Percentiles rank a stretch among this genome's conserved stretches.
phyloP scores from a whole-genome alignment of 2,329 filamentous ascomycete genomes.

The Colletotrichum brevisporum region DNA sequence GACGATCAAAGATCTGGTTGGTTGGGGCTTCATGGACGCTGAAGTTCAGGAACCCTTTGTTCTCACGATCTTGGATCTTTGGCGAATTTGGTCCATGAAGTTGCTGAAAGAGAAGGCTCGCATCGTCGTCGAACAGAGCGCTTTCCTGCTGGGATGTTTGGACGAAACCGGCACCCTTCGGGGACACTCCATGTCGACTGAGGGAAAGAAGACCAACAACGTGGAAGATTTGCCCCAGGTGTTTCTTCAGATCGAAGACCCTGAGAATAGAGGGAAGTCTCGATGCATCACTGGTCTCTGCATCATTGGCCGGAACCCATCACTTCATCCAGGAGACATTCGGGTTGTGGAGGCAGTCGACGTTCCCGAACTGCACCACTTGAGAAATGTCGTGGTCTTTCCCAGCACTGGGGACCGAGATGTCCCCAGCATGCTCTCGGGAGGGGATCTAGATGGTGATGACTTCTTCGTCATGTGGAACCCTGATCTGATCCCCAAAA shows the following conservation, averaged over 20 bases:
- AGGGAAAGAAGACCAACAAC: slow-evolving; percentile 57
- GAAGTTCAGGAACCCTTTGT: slow-evolving; percentile 81
- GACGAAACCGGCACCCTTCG: slow-evolving; percentile 85
- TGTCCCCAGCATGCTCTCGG: slow-evolving; percentile 93
- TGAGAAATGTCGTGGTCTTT: slow-evolving; percentile 90
- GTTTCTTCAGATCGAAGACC: slow-evolving; percentile 83
- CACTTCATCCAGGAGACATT: slow-evolving; percentile 92
- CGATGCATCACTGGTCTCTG: slow-evolving; percentile 82
- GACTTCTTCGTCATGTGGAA: slow-evolving; percentile 98
- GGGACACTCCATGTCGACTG: slow-evolving; percentile 74
- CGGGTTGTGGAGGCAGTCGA: slow-evolving; percentile 90
- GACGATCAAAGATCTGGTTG: slow-evolving; percentile 80
- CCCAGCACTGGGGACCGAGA: slow-evolving; percentile 87
- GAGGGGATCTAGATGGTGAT: slow-evolving; percentile 95
- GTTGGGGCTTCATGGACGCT: slow-evolving; percentile 81
- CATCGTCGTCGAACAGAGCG: slow-evolving; percentile 84
- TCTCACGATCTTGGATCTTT: slow-evolving; percentile 82
- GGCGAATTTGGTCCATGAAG: slow-evolving; percentile 92
- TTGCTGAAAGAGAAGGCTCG: slow-evolving; percentile 93
- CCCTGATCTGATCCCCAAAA: slow-evolving; percentile 74
- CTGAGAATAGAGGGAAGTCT: slow-evolving; percentile 67
- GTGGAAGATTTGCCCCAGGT: slow-evolving; percentile 80
- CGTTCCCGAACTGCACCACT: slow-evolving; percentile 77
- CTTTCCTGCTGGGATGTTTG: slow-evolving; percentile 88
- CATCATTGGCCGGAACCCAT: slow-evolving; percentile 91